These are phyloP conservation scores for Porcisia hertigi DNA, from an alignment of 208 protist genomes.

Conservation along the genomic window DNA sequence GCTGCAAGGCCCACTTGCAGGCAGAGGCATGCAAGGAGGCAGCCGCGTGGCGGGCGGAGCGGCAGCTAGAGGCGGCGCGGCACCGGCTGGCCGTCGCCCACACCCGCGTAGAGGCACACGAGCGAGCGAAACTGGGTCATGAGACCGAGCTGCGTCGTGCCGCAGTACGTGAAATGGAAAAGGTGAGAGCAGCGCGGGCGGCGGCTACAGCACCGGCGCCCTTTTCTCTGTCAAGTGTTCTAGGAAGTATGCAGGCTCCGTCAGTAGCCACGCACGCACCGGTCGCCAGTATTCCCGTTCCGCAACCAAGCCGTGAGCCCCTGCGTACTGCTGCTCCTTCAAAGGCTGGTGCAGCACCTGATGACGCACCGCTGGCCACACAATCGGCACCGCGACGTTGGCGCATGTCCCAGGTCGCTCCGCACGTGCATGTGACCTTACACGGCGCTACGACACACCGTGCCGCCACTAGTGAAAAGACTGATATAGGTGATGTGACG, in stretches of 20 bases:
- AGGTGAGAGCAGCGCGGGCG: slow-evolving; percentile 23
- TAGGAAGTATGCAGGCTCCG: slow-evolving; percentile 20
- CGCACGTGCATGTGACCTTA: slow-evolving; percentile 13
- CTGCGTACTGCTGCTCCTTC: not conserved
- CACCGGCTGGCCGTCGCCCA: slow-evolving; percentile 52
- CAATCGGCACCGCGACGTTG: not conserved
- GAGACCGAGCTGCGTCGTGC: slow-evolving; percentile 31
- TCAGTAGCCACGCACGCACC: slow-evolving; percentile 3
- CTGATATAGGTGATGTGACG: not conserved
- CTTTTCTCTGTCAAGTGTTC: slow-evolving; percentile 11
- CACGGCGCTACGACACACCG: not conserved
- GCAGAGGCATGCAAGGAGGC: slow-evolving; percentile 39
- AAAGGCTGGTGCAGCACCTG: not conserved
- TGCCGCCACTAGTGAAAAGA: not conserved
- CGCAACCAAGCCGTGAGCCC: not conserved
- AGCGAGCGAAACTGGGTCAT: slow-evolving; percentile 4
- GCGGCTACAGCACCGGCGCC: slow-evolving; percentile 12
- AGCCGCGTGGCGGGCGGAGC: slow-evolving; percentile 61
- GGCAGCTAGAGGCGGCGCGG: slow-evolving; percentile 43
- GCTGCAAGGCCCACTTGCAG: slow-evolving; percentile 25
- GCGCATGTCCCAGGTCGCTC: slow-evolving; percentile 25
- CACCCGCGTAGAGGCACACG: slow-evolving; percentile 26
- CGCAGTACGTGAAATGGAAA: slow-evolving; percentile 31
- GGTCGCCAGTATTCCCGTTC: slow-evolving; percentile 12
- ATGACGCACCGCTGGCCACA: not conserved